These are phyloP conservation scores for Gryganskiella cystojenkinii DNA, from an alignment of 192 early-diverging fungal species.

Conservation along the genomic window DNA sequence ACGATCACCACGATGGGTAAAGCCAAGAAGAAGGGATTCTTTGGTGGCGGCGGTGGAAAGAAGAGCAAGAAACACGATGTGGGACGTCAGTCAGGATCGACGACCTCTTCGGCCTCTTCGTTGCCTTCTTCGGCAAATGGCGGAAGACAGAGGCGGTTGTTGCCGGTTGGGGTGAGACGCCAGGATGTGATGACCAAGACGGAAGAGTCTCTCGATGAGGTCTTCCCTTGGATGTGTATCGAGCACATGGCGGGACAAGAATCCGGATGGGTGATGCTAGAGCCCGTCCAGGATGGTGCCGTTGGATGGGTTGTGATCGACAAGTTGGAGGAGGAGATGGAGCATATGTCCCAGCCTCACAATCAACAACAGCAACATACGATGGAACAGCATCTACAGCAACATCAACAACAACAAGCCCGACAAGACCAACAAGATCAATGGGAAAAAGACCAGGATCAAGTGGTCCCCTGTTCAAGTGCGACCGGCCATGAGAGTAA, in stretches of 20 bases:
- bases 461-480: too few species aligned
- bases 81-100: not conserved
- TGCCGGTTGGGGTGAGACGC: conserved; percentile 29
- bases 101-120: not conserved
- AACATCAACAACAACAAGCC: not conserved
- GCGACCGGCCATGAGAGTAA: too few species aligned
- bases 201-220: conserved; percentile 41
- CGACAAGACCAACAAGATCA: not conserved
- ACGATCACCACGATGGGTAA: not conserved
- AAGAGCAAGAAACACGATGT: not conserved
- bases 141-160: conserved; percentile 18
- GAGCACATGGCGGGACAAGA: conserved; percentile 54
- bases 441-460: not conserved
- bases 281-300: conserved; percentile 43
- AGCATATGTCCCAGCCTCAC: not conserved
- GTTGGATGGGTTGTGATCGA: conserved; percentile 46
- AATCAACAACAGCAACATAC: not conserved
- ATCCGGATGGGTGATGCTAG: conserved; percentile 45
- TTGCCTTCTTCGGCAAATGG: conserved; percentile 14
- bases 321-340: conserved; percentile 27
- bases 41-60: too few species aligned
- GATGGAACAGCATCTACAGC: not conserved
- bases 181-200: conserved; percentile 52
- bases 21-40: too few species aligned
- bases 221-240: conserved; percentile 52